Percentiles rank a stretch among this genome's conserved stretches.
phyloP scores from a whole-genome alignment of 345 rosid species.

The Arabidopsis thaliana region TAIR10.1 NC_003071.7:11035001-11035500 shows the following conservation, averaged over 20 bases:
- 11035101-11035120: constrained; percentile 84
- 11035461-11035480: constrained; percentile 98
- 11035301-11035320: constrained; percentile 94
- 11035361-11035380: constrained; percentile 49
- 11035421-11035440: not conserved
- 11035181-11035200: not conserved
- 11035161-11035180: not conserved
- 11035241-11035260: constrained; percentile 93
- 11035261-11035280: constrained; percentile 93
- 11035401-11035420: not conserved
- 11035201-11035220: not conserved
- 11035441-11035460: constrained; percentile 87
- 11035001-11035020: not conserved
- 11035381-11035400: not conserved
- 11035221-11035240: not conserved
- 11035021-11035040: not conserved
- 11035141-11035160: constrained; percentile 70
- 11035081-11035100: constrained; percentile 84
- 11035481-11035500: constrained; percentile 93
- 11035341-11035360: constrained; percentile 95
- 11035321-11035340: constrained; percentile 97
- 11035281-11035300: constrained; percentile 88
- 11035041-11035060: not conserved
- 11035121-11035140: constrained; percentile 95
- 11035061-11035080: constrained; percentile 58